Evolutionary conservation across 192 early-diverging fungal genomes (phyloP).

Genomic region (Podila epigama): DNA sequence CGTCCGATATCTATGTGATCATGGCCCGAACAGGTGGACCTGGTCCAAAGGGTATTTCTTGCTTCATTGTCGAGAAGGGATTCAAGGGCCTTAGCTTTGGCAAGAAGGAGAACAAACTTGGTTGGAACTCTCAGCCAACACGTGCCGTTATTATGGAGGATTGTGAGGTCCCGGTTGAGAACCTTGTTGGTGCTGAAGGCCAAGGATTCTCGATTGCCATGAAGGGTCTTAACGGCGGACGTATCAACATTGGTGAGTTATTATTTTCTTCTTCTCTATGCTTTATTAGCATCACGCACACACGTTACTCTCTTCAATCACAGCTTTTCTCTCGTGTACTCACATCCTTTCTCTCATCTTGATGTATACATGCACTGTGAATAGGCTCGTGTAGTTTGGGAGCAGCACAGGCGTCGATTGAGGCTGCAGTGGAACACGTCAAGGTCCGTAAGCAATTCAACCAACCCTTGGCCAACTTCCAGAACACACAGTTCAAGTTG

Average conservation of each 20-base stretch:
- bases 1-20: slow-evolving; percentile 63
- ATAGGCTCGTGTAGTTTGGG: slow-evolving; percentile 63
- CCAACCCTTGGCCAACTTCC: slow-evolving; percentile 52
- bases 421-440: slow-evolving; percentile 49
- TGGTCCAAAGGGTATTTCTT: slow-evolving; percentile 63
- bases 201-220: slow-evolving; percentile 70
- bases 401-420: slow-evolving; percentile 61
- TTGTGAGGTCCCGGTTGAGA: slow-evolving; percentile 56
- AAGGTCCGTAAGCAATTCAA: slow-evolving; percentile 64
- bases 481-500: slow-evolving; percentile 65
- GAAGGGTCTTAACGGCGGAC: slow-evolving; percentile 68
- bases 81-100: slow-evolving; percentile 66
- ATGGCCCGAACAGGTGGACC: slow-evolving; percentile 65
- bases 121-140: slow-evolving; percentile 69
- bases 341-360: background rate
- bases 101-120: slow-evolving; percentile 67
- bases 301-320: background rate
- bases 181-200: slow-evolving; percentile 62
- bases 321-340: background rate
- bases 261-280: background rate
- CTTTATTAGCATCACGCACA: background rate
- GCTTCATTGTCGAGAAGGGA: slow-evolving; percentile 63
- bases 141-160: slow-evolving; percentile 67
- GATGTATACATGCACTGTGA: background rate
- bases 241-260: slow-evolving; percentile 59